These are phyloP conservation scores for Fraxinus sp. DNA, from an alignment of 305 asterid species.

Conservation along the genomic window DNA sequence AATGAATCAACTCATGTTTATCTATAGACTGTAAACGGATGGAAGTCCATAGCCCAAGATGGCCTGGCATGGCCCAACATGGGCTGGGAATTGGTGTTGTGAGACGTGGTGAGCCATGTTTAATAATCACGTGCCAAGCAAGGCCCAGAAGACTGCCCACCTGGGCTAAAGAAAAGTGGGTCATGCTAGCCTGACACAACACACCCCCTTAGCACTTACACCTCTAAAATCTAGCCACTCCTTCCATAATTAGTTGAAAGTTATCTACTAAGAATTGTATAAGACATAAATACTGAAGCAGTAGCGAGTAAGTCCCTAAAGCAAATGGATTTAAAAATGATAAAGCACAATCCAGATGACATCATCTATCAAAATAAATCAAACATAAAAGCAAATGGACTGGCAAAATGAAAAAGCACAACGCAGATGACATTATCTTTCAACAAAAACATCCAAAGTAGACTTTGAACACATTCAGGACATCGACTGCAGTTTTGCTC, in stretches of 20 bases:
- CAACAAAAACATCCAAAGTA: neutral
- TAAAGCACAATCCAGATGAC: neutral
- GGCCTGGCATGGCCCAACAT: neutral
- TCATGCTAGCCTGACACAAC: neutral
- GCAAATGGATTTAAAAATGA: neutral
- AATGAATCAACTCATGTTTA: neutral
- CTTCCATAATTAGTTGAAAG: neutral
- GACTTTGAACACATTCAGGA: neutral
- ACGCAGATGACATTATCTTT: neutral
- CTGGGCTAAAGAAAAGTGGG: neutral
- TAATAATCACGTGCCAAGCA: neutral
- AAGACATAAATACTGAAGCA: neutral
- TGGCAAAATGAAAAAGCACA: neutral
- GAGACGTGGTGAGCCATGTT: neutral
- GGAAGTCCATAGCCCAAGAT: neutral
- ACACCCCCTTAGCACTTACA: neutral
- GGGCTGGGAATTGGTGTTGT: neutral
- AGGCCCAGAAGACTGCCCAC: neutral
- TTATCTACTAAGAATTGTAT: neutral
- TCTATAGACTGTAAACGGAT: neutral
- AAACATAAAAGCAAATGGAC: neutral
- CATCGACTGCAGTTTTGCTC: neutral
- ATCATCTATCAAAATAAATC: neutral
- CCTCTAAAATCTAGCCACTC: neutral
- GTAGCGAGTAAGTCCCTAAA: neutral